A percentile compares a stretch with the other conserved stretches of the same genome.
Evolutionary conservation across 495 filamentous ascomycete genomes (phyloP).

Genomic region (Massariosphaeria phaeospora): DNA sequence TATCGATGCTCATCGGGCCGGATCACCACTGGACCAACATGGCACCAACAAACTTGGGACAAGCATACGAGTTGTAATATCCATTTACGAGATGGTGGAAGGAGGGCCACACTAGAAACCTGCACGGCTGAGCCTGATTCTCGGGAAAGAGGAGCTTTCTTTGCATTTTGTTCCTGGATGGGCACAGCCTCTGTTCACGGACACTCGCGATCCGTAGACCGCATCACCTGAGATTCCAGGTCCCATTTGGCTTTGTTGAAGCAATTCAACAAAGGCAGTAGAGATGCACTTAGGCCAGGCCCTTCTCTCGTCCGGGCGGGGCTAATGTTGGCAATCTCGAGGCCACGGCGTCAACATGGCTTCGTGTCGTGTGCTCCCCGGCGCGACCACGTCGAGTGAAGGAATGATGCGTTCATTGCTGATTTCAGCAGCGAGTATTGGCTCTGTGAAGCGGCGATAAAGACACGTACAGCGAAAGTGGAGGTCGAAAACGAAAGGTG

Average conservation of each 20-base stretch:
- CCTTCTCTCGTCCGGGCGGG: conserved; percentile 7
- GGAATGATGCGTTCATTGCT: conserved; percentile 18
- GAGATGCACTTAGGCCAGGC: conserved; percentile 5
- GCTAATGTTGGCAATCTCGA: conserved; percentile 11
- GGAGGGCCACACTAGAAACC: too few relatives aligned
- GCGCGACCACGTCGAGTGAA: conserved; percentile 15
- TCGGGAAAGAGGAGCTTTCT: conserved; percentile 19
- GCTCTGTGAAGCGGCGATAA: conserved; percentile 20
- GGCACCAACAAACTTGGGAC: background rate
- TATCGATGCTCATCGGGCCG: conserved; percentile 13
- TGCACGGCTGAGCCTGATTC: background rate
- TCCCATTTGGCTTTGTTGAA: conserved; percentile 19
- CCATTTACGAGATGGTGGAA: background rate
- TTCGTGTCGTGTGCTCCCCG: conserved; percentile 3
- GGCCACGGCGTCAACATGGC: conserved; percentile 9
- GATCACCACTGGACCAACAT: conserved; percentile 11
- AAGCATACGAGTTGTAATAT: too few relatives aligned
- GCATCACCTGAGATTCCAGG: conserved; percentile 12
- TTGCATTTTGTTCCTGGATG: conserved; percentile 16
- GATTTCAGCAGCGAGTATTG: conserved; percentile 21
- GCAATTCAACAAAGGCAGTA: conserved; percentile 13
- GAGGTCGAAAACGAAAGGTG: conserved; percentile 30
- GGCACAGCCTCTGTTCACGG: conserved; percentile 29
- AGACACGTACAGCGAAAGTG: conserved; percentile 33
- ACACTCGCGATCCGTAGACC: conserved; percentile 10